A percentile compares a stretch with the other conserved stretches of the same genome.
phyloP scores from a whole-genome alignment of 352 stramenopile genomes.

The Phytopythium delawarense region DNA sequence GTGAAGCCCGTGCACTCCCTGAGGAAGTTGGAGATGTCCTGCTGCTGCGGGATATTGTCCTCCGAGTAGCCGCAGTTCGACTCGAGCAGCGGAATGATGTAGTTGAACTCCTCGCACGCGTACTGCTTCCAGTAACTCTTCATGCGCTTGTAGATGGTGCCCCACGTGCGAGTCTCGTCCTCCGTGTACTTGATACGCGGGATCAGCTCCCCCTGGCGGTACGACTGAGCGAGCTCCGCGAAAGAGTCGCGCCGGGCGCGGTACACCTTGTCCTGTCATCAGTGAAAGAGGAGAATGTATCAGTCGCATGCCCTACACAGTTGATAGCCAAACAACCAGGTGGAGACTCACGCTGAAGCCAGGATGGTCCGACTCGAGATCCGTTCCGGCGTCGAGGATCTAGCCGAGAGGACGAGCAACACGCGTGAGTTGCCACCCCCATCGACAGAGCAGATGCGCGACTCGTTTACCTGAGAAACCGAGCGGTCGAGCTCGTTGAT shows the following conservation, averaged over 20 bases:
- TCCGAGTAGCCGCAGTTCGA: constrained; percentile 92
- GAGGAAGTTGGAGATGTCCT: constrained; percentile 95
- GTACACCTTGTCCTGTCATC: constrained; percentile 84
- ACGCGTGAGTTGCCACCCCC: not conserved
- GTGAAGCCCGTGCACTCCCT: constrained; percentile 90
- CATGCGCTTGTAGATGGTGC: constrained; percentile 92
- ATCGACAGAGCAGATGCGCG: not conserved
- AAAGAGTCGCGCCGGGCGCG: constrained; percentile 85
- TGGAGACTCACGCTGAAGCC: constrained; percentile 84
- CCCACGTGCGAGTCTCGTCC: constrained; percentile 92
- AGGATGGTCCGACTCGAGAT: constrained; percentile 92
- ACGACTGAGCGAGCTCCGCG: constrained; percentile 84
- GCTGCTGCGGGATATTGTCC: constrained; percentile 94
- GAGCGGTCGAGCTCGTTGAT: constrained; percentile 78
- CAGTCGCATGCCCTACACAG: not conserved
- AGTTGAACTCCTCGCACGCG: constrained; percentile 96
- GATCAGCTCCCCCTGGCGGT: constrained; percentile 90
- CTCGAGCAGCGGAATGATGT: constrained; percentile 92
- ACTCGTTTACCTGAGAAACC: constrained; percentile 31
- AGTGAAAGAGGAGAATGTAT: not conserved
- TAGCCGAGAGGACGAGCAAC: constrained; percentile 14
- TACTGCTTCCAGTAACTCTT: constrained; percentile 92
- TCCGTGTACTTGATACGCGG: constrained; percentile 93
- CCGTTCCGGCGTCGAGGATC: constrained; percentile 93
- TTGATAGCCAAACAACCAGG: not conserved